A percentile compares a stretch with the other conserved stretches of the same genome.
These are phyloP conservation scores for Collariella sp. DNA, from an alignment of 495 filamentous ascomycete species.

Conservation along the genomic window DNA sequence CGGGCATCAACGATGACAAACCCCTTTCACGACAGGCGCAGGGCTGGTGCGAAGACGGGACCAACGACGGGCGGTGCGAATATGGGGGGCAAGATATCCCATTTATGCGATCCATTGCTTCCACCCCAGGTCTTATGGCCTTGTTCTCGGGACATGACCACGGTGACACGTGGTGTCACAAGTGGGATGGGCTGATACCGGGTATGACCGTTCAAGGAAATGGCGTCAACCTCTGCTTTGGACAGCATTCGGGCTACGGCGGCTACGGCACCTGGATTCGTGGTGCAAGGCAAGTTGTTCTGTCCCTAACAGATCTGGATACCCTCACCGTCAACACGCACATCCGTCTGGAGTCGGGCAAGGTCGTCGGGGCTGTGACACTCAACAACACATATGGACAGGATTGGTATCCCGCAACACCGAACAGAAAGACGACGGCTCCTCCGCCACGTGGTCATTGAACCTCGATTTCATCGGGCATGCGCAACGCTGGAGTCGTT, in stretches of 20 bases:
- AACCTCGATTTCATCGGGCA: background rate
- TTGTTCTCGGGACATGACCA: constrained; percentile 66
- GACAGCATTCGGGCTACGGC: constrained; percentile 62
- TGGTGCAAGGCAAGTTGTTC: constrained; percentile 49
- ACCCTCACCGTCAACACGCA: constrained; percentile 50
- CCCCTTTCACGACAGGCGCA: constrained; percentile 46
- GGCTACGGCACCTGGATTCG: constrained; percentile 60
- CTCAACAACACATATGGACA: constrained; percentile 61
- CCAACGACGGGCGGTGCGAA: constrained; percentile 26
- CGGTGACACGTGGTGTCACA: constrained; percentile 56
- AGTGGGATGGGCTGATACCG: constrained; percentile 32
- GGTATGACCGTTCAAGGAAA: constrained; percentile 28
- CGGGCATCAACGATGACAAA: constrained; percentile 59
- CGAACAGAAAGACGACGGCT: constrained; percentile 28
- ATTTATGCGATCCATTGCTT: constrained; percentile 57
- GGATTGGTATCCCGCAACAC: constrained; percentile 46
- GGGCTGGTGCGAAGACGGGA: constrained; percentile 40
- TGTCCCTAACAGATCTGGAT: constrained; percentile 31
- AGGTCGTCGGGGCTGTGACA: constrained; percentile 46
- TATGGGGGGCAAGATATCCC: constrained; percentile 50
- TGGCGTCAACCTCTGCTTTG: constrained; percentile 52
- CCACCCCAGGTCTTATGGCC: constrained; percentile 50
- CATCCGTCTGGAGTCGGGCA: constrained; percentile 55
- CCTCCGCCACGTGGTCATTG: constrained; percentile 1
- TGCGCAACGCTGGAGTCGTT: no score